These are phyloP conservation scores for Fusarium oligoseptatum DNA, from an alignment of 2,329 filamentous ascomycete species.

Conservation along the genomic window DNA sequence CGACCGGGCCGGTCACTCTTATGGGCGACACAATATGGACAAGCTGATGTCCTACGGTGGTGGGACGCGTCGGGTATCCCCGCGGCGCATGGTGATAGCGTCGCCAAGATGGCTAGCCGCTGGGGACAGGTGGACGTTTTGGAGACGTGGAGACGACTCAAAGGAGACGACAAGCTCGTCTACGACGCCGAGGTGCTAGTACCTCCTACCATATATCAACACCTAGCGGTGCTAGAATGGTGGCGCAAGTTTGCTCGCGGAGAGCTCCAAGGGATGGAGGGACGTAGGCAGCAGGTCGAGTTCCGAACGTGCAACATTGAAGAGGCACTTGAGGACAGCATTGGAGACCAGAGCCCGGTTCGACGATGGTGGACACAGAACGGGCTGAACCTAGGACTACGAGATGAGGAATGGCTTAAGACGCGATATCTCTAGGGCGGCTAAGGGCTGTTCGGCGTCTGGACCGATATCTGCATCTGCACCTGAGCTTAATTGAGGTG, in stretches of 20 bases:
- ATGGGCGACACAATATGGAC: slow-evolving; percentile 86
- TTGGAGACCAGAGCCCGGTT: slow-evolving; percentile 79
- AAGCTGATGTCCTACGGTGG: slow-evolving; percentile 83
- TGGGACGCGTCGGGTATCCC: slow-evolving; percentile 88
- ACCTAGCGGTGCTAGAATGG: slow-evolving; percentile 90
- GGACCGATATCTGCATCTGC: neutral
- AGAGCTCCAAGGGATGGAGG: slow-evolving; percentile 66
- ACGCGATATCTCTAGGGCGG: slow-evolving; percentile 73
- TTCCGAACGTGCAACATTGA: slow-evolving; percentile 97
- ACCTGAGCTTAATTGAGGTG: slow-evolving; percentile 3
- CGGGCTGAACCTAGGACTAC: slow-evolving; percentile 83
- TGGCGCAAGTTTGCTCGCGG: slow-evolving; percentile 80
- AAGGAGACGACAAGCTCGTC: slow-evolving; percentile 75
- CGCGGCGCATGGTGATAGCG: slow-evolving; percentile 82
- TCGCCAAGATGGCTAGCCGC: slow-evolving; percentile 86
- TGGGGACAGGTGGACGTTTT: slow-evolving; percentile 88
- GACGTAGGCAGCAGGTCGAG: slow-evolving; percentile 77
- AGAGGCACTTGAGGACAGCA: slow-evolving; percentile 90
- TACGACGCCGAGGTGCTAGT: slow-evolving; percentile 89
- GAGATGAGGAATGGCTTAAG: slow-evolving; percentile 92
- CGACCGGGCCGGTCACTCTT: slow-evolving; percentile 89
- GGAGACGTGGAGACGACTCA: slow-evolving; percentile 81
- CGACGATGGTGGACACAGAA: slow-evolving; percentile 90
- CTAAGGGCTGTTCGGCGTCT: slow-evolving; percentile 2
- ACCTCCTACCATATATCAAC: slow-evolving; percentile 87